Conservation (phyloP, 768 basidiomycete genomes). For the Agaricus bisporus region DNA sequence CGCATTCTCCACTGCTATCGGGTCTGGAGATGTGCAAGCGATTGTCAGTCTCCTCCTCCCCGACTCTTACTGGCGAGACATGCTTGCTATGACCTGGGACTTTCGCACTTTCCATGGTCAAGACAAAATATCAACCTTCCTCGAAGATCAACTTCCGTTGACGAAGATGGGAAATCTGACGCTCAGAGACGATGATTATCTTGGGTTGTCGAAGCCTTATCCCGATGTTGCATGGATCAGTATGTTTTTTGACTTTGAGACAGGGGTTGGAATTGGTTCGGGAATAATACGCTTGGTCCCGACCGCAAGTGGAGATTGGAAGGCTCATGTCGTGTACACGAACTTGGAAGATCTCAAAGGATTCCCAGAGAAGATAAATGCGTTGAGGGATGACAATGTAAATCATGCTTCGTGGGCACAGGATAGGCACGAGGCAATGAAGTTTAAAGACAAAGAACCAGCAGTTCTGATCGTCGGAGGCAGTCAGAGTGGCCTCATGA, state of each 20-base stretch:
- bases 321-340: constrained; percentile 47
- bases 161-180: constrained; percentile 24
- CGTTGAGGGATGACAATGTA: constrained; percentile 28
- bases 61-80: constrained; percentile 41
- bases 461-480: constrained; percentile 51
- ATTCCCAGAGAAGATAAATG: constrained; percentile 35
- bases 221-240: constrained; percentile 42
- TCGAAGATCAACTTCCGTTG: constrained; percentile 28
- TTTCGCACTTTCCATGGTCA: constrained; percentile 40
- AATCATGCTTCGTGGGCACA: constrained; percentile 47
- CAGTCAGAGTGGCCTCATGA: constrained; percentile 55
- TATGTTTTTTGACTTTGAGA: constrained; percentile 39
- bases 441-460: constrained; percentile 41
- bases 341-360: constrained; percentile 41
- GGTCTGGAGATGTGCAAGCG: constrained; percentile 12
- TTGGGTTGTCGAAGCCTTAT: background rate
- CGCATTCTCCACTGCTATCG: constrained; percentile 14
- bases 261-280: constrained; percentile 31
- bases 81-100: constrained; percentile 46
- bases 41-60: constrained; percentile 17
- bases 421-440: constrained; percentile 28
- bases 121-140: constrained; percentile 30
- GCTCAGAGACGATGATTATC: constrained; percentile 17
- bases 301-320: constrained; percentile 29
- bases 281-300: constrained; percentile 44